Percentiles rank a stretch among this genome's conserved stretches.
Conservation (phyloP, 2,329 filamentous ascomycete species). For the Calonectria pseudoreteaudii region DNA sequence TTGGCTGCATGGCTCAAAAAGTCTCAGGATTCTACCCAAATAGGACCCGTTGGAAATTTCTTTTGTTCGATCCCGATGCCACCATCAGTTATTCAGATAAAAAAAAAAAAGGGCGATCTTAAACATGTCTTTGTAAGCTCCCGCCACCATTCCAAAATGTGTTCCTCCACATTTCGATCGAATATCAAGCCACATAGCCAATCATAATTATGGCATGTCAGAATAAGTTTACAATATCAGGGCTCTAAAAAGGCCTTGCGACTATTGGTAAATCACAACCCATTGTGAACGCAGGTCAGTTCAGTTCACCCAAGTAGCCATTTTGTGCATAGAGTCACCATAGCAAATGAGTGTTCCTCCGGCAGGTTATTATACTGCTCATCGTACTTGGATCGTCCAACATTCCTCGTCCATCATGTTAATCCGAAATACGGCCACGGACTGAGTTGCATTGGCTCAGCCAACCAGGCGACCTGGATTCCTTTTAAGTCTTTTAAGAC, state of each 20-base stretch:
- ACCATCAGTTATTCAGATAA: background rate
- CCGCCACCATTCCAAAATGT: background rate
- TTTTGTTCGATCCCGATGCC: background rate
- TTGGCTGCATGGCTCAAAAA: background rate
- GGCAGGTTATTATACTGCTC: background rate
- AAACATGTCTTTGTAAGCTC: background rate
- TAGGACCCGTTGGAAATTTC: background rate
- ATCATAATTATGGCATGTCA: background rate
- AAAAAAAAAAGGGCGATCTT: background rate
- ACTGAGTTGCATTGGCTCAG: background rate
- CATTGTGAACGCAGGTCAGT: background rate
- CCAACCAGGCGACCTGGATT: background rate
- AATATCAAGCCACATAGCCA: background rate
- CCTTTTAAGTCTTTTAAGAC: background rate
- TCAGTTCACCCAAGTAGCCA: background rate
- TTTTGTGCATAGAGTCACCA: background rate
- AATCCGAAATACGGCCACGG: background rate
- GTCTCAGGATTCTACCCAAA: background rate
- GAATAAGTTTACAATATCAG: background rate
- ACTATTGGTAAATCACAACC: background rate
- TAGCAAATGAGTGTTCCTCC: background rate
- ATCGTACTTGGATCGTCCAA: background rate
- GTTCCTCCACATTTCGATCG: background rate
- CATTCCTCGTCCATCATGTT: background rate
- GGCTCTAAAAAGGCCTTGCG: background rate